These are phyloP conservation scores for Malassezia arunalokei DNA, from an alignment of 1,284 basidiomycete species.

Conservation along the genomic window DNA sequence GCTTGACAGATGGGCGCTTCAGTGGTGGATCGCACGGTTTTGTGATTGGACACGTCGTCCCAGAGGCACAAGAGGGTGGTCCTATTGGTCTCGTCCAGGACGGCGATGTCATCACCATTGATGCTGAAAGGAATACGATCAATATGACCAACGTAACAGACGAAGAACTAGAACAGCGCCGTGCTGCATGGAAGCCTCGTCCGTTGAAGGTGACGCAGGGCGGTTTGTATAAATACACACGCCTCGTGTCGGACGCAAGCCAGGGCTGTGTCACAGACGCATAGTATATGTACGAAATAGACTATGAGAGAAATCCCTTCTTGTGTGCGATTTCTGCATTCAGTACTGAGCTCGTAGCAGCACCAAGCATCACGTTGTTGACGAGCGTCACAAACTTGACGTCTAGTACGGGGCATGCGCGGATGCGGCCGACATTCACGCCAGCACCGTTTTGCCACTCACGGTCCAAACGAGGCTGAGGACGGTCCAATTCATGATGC, in stretches of 20 bases:
- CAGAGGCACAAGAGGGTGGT: conserved; percentile 77
- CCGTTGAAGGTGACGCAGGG: conserved; percentile 74
- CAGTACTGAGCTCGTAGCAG: conserved; percentile 91
- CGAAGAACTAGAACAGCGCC: conserved; percentile 60
- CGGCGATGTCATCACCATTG: conserved; percentile 72
- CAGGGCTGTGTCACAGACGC: conserved; percentile 76
- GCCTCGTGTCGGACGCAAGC: conserved; percentile 58
- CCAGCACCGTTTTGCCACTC: conserved; percentile 84
- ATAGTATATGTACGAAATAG: conserved; percentile 34
- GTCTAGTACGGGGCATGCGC: conserved; percentile 81
- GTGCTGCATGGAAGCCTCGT: conserved; percentile 62
- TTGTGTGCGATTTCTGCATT: conserved; percentile 89
- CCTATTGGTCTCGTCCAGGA: conserved; percentile 79
- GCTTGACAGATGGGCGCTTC: conserved; percentile 93
- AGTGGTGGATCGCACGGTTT: conserved; percentile 64
- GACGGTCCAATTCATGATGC: conserved; percentile 81
- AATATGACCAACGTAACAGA: conserved; percentile 57
- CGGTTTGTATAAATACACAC: conserved; percentile 37
- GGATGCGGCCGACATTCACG: conserved; percentile 78
- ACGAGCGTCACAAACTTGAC: conserved; percentile 69
- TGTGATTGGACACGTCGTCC: conserved; percentile 82
- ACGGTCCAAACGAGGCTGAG: conserved; percentile 83
- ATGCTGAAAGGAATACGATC: conserved; percentile 64
- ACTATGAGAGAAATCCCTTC: conserved; percentile 53
- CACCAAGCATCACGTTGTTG: conserved; percentile 92